A percentile compares a stretch with the other conserved stretches of the same genome.
phyloP scores from a whole-genome alignment of 495 filamentous ascomycete species.

The Filosporella fistucella region DNA sequence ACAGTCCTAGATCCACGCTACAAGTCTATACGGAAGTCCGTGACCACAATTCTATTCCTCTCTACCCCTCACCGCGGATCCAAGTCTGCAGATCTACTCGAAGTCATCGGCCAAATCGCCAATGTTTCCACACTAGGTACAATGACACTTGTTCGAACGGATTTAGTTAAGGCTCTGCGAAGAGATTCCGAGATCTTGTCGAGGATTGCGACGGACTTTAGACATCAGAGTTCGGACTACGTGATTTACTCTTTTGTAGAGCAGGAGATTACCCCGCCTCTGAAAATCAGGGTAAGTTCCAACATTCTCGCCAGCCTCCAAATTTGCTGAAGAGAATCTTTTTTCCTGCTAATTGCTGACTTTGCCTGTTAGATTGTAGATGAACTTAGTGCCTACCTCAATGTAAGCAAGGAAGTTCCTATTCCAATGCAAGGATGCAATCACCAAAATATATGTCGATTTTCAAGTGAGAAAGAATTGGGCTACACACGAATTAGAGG shows the following conservation, averaged over 20 bases:
- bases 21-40: slow-evolving; percentile 26
- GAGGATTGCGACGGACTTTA: slow-evolving; percentile 10
- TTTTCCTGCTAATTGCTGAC: background rate
- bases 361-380: background rate
- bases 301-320: too few species aligned
- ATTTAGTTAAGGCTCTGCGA: background rate
- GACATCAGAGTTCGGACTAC: background rate
- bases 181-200: background rate
- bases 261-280: background rate
- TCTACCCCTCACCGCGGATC: slow-evolving; percentile 44
- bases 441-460: slow-evolving; percentile 5
- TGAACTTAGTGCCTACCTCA: background rate
- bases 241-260: slow-evolving; percentile 11
- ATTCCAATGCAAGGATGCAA: background rate
- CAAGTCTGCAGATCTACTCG: background rate
- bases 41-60: slow-evolving; percentile 39
- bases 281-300: slow-evolving; percentile 1
- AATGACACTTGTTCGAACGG: background rate
- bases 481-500: background rate
- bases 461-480: background rate
- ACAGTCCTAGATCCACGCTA: slow-evolving; percentile 18
- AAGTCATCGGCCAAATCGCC: background rate
- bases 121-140: background rate
- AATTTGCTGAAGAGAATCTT: too few species aligned
- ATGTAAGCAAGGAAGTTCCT: background rate